phyloP scores from a whole-genome alignment of 768 basidiomycete species.

The Boletus reticulatus region DNA sequence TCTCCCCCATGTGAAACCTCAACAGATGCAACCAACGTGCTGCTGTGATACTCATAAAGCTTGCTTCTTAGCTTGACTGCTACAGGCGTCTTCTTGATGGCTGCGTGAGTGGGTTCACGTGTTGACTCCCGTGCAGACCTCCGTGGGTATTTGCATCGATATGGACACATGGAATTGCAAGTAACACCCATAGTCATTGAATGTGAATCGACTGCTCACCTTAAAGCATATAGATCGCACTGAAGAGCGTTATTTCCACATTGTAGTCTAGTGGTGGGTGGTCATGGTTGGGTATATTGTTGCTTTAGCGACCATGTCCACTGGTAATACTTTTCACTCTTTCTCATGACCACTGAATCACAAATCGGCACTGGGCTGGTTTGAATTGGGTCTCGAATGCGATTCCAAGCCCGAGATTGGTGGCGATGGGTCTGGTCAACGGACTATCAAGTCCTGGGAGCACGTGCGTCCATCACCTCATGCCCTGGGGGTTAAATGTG shows the following conservation, averaged over 20 bases:
- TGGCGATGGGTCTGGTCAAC: constrained; percentile 36
- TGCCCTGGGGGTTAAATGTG: not conserved
- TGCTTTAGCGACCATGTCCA: constrained; percentile 48
- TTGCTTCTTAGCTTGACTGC: constrained; percentile 42
- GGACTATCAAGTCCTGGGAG: constrained; percentile 58
- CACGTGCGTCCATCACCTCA: constrained; percentile 38
- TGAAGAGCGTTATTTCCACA: constrained; percentile 66
- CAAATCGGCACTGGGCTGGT: constrained; percentile 40
- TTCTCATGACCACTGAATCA: constrained; percentile 44
- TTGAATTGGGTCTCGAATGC: constrained; percentile 65
- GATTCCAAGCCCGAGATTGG: constrained; percentile 50
- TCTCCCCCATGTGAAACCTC: constrained; percentile 48
- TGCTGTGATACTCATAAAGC: not conserved
- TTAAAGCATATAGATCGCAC: constrained; percentile 39
- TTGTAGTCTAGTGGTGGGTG: constrained; percentile 54
- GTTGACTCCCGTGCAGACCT: constrained; percentile 37
- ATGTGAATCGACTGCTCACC: not conserved
- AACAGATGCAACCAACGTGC: no score
- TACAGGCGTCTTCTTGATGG: constrained; percentile 50
- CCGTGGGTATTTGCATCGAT: constrained; percentile 59
- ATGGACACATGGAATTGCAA: constrained; percentile 51
- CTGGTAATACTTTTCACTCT: constrained; percentile 58
- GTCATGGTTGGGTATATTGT: constrained; percentile 61
- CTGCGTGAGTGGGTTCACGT: constrained; percentile 44
- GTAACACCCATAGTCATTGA: not conserved